Base-by-base conservation (phyloP, 495 filamentous ascomycete genomes). In the Cercophora scortea region DNA sequence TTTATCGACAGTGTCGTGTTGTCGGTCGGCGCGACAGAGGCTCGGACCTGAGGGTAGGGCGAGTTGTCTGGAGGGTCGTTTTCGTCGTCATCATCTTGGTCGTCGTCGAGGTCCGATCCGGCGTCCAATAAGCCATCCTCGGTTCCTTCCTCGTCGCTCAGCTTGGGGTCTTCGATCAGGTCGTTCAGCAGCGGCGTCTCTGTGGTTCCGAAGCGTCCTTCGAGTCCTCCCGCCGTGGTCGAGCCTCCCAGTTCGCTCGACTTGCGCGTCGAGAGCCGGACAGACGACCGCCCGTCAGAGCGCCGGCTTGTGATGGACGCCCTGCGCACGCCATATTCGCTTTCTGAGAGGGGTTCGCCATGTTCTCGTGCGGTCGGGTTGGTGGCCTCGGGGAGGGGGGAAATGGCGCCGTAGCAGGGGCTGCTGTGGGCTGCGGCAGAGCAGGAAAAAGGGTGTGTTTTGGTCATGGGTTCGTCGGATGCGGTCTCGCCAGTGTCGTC, bases 1-100 rank as follows among this genome's bases (percentile, higher is more conserved):
- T 88, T 92, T 48, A 92, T 89, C 6, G 88, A 91, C 13, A 89
- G 71, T 13, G 77, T 71, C 17, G 75, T 78, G 61, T 93, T 80
- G 63, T 93, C 88, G 12, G 76, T 82, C 5, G 87, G 80, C 8
- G 83, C 74, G 8, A 92, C 88, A 0, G 85, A 87, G 25, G 88
- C 88, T 49, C 88, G 79, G 5, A 92, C 88, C 72, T 87, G 82
- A 8, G 85, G 61, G 65, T 89, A 83, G 32, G 79, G 79, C 3
- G 82, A 85, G 66, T 85, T 82, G 59, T 85, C 80, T 4, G 73
- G 68, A 25, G 79, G 79, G 49, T 83, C 75, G 8, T 75, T 59
- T 42, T 78, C 72, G 25, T 57, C 60, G 10, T 60, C 57, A 6
- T 64, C 62, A 25, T 57, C 60, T 11, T 60, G 56, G 7, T 64